Base-by-base conservation (phyloP, 2,329 filamentous ascomycete genomes). In the Colletotrichum sp. region DNA sequence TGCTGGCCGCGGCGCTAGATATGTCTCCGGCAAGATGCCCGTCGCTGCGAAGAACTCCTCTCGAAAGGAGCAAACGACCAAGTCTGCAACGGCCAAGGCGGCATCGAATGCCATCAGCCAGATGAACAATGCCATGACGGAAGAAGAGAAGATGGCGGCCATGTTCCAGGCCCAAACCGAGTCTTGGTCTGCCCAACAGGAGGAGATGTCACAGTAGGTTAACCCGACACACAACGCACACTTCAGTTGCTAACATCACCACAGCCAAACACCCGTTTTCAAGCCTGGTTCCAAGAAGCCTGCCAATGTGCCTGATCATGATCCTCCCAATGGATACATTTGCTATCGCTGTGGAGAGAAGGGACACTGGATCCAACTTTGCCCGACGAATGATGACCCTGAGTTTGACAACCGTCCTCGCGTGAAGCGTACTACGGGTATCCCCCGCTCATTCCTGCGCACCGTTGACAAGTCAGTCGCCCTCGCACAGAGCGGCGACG, bases 281-380 rank as follows among this genome's bases (percentile, higher is more conserved):
- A 91, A 92, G 79, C 86, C 89, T 27, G 91, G 91, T 15, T 82
- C 86, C 64, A 97, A 97, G 82, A 90, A 92, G 79, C 90, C 92
- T 6, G 89, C 91, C 73, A 95, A 95, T 78, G 94, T 98, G 32
- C 97, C 97, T 6, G 96, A 98, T 80, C 96, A 98, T 82, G 95
- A 97, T 62, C 96, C 97, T 4, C 97, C 97, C 2, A 94, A 95
- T 69, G 96, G 96, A 69, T 99, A 99, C 85, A 94, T 98, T 77
- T 99, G 97, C 87, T 98, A 98, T 84, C 94, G 97, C 66, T 99
- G 97, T 85, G 95, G 96, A 77, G 94, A 98, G 85, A 98, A 98
- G 87, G 97, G 96, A n/a, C 97, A 99, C 85, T 99, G 96, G 96
- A 99, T 99, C 78, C 96, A 99, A 86, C 92, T 95, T 69, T 99